phyloP scores from a whole-genome alignment of 371 early-diverging fungal genomes.

The Phascolomyces articulosus region DNA sequence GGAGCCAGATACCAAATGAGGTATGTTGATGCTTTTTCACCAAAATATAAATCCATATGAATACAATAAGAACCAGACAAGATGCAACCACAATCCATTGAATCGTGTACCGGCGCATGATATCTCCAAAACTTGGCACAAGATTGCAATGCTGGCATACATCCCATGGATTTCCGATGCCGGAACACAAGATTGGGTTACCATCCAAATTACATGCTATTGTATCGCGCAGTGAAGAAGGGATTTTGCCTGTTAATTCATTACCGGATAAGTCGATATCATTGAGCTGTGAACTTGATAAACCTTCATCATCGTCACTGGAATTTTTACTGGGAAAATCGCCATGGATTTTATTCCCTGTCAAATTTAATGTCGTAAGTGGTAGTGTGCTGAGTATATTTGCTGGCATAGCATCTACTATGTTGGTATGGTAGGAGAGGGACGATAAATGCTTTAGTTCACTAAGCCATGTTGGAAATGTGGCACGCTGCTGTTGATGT shows the following conservation, averaged over 20 bases:
- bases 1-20: conserved; percentile 7
- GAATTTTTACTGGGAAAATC: conserved; percentile 12
- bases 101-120: conserved; percentile 19
- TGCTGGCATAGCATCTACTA: conserved; percentile 4
- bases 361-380: conserved; percentile 1
- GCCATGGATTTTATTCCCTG: conserved; percentile 3
- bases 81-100: conserved; percentile 9
- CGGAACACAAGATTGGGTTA: conserved; percentile 15
- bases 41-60: conserved; percentile 4
- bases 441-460: conserved; percentile 2
- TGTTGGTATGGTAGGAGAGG: conserved; percentile 5
- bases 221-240: background rate
- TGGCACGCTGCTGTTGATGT: background rate
- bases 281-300: conserved; percentile 7
- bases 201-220: conserved; percentile 4
- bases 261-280: conserved; percentile 4
- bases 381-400: background rate
- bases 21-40: conserved; percentile 10
- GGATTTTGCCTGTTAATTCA: conserved; percentile 11
- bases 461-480: conserved; percentile 12
- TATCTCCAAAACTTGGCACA: conserved; percentile 6
- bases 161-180: conserved; percentile 15
- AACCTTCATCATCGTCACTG: too few species aligned
- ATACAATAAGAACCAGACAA: conserved; percentile 5
- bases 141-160: conserved; percentile 17